Percentiles rank a stretch among this genome's conserved stretches.
phyloP scores from a whole-genome alignment of 176 grass and related monocot species.

The Olyra latifolia region DNA sequence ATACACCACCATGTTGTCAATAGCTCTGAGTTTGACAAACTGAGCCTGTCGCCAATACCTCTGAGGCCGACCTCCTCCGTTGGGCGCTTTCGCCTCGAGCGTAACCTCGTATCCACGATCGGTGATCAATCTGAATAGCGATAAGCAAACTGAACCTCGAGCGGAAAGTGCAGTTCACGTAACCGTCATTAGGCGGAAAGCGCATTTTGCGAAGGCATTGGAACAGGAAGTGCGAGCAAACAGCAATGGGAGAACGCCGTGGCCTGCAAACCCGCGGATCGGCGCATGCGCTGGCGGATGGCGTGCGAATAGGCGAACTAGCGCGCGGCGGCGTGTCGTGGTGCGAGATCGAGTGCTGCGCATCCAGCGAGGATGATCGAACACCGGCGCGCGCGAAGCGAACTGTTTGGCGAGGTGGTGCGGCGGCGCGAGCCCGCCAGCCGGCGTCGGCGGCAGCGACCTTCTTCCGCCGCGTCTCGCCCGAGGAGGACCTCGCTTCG shows the following conservation, averaged over 20 bases:
- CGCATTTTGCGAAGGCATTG: too few relatives aligned
- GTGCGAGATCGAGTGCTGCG: neutral
- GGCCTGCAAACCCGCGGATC: neutral
- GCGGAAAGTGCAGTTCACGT: neutral
- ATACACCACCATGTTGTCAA: neutral
- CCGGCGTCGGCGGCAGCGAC: conserved; percentile 72
- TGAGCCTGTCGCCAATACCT: too few relatives aligned
- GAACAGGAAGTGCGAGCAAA: neutral
- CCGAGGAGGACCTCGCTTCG: conserved; percentile 29
- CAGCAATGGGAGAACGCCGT: neutral
- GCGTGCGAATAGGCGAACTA: neutral
- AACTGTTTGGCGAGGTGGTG: conserved; percentile 83
- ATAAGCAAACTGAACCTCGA: neutral
- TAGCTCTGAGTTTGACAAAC: too few relatives aligned
- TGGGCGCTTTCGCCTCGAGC: conserved; percentile 51
- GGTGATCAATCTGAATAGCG: neutral
- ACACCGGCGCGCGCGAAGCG: neutral
- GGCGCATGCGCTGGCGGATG: neutral
- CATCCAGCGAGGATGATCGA: neutral
- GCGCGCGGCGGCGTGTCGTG: neutral
- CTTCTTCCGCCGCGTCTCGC: conserved; percentile 46
- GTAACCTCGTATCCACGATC: conserved; percentile 77
- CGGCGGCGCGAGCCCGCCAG: conserved; percentile 69
- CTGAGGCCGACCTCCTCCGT: conserved; percentile 68
- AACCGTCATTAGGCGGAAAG: too few relatives aligned